Evolutionary conservation across 345 rosid genomes (phyloP).

Genomic region (Microcos paniculata): DNA sequence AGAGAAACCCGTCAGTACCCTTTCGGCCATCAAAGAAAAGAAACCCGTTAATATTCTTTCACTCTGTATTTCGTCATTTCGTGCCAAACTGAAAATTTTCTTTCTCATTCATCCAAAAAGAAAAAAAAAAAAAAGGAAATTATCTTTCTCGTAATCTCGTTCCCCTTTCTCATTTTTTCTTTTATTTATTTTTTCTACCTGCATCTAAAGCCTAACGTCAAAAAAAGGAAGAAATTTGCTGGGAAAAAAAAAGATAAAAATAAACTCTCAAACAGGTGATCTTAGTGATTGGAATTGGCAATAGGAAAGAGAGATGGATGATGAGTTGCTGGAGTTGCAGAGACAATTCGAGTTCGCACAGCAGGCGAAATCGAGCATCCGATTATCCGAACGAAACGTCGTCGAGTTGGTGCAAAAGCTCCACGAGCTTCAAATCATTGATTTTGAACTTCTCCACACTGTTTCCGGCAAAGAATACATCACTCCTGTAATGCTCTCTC

Average conservation of each 20-base stretch:
- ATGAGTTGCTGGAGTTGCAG: slow-evolving; percentile 82
- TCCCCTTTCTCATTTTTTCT: no score
- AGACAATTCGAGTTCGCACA: slow-evolving; percentile 93
- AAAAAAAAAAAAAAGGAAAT: no score
- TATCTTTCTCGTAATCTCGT: background rate
- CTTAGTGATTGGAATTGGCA: background rate
- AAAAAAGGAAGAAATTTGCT: background rate
- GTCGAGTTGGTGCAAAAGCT: slow-evolving; percentile 97
- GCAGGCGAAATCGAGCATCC: slow-evolving; percentile 82
- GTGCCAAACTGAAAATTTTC: background rate
- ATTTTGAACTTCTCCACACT: slow-evolving; percentile 97
- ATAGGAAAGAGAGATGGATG: slow-evolving; percentile 56
- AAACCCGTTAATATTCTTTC: background rate
- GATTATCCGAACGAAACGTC: slow-evolving; percentile 88
- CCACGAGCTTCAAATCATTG: slow-evolving; percentile 84
- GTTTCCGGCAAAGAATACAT: slow-evolving; percentile 95
- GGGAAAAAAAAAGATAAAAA: background rate
- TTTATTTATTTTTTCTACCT: no score
- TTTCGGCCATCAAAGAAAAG: no score
- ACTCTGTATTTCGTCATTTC: background rate
- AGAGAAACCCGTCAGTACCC: background rate
- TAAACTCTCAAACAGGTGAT: background rate
- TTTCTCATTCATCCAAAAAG: no score
- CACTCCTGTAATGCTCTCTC: slow-evolving; percentile 54
- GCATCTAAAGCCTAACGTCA: no score